These are phyloP conservation scores for Grigorovia transvaalensis DNA, from an alignment of 805 yeast species.

Conservation along the genomic window DNA sequence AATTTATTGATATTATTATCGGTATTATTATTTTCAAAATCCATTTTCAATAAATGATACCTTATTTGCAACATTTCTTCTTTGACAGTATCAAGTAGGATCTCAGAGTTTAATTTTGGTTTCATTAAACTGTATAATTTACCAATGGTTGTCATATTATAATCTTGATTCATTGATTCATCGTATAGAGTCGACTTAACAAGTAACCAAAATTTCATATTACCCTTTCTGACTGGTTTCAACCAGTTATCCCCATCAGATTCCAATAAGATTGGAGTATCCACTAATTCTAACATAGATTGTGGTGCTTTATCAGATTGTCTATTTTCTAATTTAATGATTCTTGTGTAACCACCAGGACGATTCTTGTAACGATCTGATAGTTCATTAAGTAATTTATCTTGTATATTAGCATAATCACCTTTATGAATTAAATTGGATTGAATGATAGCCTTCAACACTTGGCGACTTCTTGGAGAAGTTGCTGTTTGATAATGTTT, in stretches of 20 bases:
- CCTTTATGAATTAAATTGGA: slow-evolving; percentile 38
- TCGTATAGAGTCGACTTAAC: slow-evolving; percentile 16
- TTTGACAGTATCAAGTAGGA: slow-evolving; percentile 3
- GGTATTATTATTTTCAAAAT: neutral
- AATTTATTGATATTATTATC: too few relatives aligned
- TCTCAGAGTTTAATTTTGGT: slow-evolving; percentile 9
- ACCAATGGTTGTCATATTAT: slow-evolving; percentile 11
- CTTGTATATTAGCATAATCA: slow-evolving; percentile 36
- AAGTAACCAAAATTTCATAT: slow-evolving; percentile 25
- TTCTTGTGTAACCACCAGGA: slow-evolving; percentile 76
- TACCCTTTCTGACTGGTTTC: slow-evolving; percentile 19
- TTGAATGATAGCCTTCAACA: slow-evolving; percentile 23
- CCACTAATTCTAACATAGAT: slow-evolving; percentile 80
- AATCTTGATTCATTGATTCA: slow-evolving; percentile 6
- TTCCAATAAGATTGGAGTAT: slow-evolving; percentile 31
- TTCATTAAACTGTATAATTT: slow-evolving; percentile 16
- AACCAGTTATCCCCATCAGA: slow-evolving; percentile 6
- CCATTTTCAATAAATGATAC: slow-evolving; percentile 1
- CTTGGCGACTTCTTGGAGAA: slow-evolving; percentile 14
- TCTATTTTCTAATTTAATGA: slow-evolving; percentile 74
- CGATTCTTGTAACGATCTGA: slow-evolving; percentile 53
- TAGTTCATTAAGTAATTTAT: slow-evolving; percentile 59
- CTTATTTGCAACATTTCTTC: slow-evolving; percentile 8
- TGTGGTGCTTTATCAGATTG: slow-evolving; percentile 85
- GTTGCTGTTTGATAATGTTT: slow-evolving; percentile 26